phyloP scores from a whole-genome alignment of 352 stramenopile species.

The Globisporangium acanthophoron region DNA sequence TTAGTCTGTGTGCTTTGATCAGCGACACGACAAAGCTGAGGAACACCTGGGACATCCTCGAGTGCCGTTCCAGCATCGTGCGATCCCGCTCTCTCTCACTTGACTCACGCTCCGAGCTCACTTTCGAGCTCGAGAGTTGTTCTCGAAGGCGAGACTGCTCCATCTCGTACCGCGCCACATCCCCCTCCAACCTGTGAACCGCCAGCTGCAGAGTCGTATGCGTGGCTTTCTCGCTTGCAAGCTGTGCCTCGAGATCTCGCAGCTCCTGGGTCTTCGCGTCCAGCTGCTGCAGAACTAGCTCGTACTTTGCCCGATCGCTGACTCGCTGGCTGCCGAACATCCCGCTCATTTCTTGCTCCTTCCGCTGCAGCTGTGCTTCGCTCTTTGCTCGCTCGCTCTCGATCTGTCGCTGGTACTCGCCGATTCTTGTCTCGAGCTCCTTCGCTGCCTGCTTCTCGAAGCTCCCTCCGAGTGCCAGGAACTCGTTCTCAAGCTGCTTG shows the following conservation, averaged over 20 bases:
- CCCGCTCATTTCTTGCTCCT: slow-evolving; percentile 46
- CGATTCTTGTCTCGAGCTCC: slow-evolving; percentile 16
- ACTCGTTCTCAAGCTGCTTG: slow-evolving; percentile 26
- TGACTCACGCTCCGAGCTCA: slow-evolving; percentile 19
- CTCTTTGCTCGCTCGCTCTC: slow-evolving; percentile 42
- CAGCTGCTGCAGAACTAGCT: slow-evolving; percentile 33
- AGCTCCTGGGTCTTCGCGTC: slow-evolving; percentile 37
- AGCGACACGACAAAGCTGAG: slow-evolving; percentile 25
- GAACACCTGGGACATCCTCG: slow-evolving; percentile 22
- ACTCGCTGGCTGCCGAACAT: slow-evolving; percentile 36
- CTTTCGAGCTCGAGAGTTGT: slow-evolving; percentile 28
- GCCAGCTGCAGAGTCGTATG: slow-evolving; percentile 24
- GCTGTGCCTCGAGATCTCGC: slow-evolving; percentile 19
- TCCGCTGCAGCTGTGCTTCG: slow-evolving; percentile 30
- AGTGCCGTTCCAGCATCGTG: slow-evolving; percentile 19
- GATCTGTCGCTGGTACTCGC: slow-evolving; percentile 18
- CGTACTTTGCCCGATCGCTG: slow-evolving; percentile 55
- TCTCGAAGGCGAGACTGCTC: slow-evolving; percentile 40
- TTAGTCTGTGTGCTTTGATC: slow-evolving; percentile 11
- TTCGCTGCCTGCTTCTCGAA: slow-evolving; percentile 22
- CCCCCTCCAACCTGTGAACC: slow-evolving; percentile 34
- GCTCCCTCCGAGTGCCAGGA: slow-evolving; percentile 13
- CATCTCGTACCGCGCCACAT: slow-evolving; percentile 18
- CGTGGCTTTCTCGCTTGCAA: slow-evolving; percentile 19
- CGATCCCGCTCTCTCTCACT: slow-evolving; percentile 15